These are phyloP conservation scores for Russula ochroleuca DNA, from an alignment of 768 basidiomycete species.

Conservation along the genomic window DNA sequence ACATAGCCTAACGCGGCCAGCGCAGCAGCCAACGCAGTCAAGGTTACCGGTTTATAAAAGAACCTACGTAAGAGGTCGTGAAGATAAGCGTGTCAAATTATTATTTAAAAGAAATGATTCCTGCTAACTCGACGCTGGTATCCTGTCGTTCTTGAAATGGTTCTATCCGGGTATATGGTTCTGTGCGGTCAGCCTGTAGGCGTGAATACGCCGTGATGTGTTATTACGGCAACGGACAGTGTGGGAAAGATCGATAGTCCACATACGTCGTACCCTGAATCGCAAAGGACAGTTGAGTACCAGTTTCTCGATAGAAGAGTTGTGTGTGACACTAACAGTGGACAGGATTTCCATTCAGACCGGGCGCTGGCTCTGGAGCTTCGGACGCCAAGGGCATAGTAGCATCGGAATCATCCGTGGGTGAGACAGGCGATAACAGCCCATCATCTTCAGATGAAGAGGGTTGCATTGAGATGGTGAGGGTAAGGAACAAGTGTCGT, in stretches of 20 bases:
- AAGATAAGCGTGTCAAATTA: slow-evolving; percentile 12
- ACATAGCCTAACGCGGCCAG: slow-evolving; percentile 71
- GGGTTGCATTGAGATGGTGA: slow-evolving; percentile 11
- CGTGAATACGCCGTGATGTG: slow-evolving; percentile 15
- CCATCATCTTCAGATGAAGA: slow-evolving; percentile 34
- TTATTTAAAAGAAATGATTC: slow-evolving; percentile 32
- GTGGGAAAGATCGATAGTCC: slow-evolving; percentile 9
- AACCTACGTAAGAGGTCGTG: slow-evolving; percentile 48
- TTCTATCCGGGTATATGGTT: slow-evolving; percentile 74
- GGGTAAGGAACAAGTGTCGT: slow-evolving; percentile 11
- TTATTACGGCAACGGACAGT: slow-evolving; percentile 10
- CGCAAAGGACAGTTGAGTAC: slow-evolving; percentile 16
- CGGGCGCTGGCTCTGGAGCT: slow-evolving; percentile 60
- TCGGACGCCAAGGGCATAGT: slow-evolving; percentile 41
- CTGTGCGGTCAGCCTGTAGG: slow-evolving; percentile 71
- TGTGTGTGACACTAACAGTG: slow-evolving; percentile 56
- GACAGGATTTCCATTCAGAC: slow-evolving; percentile 69
- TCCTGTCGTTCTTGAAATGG: slow-evolving; percentile 83
- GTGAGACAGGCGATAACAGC: slow-evolving; percentile 39
- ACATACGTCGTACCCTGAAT: slow-evolving; percentile 80
- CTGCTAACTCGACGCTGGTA: slow-evolving; percentile 67
- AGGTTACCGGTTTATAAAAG: slow-evolving; percentile 80
- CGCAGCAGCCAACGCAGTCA: slow-evolving; percentile 65
- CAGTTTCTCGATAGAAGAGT: slow-evolving; percentile 20
- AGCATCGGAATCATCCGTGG: slow-evolving; percentile 62